Evolutionary conservation across 2,329 filamentous ascomycete species (phyloP).

Genomic region (Colletotrichum sansevieriae): DNA sequence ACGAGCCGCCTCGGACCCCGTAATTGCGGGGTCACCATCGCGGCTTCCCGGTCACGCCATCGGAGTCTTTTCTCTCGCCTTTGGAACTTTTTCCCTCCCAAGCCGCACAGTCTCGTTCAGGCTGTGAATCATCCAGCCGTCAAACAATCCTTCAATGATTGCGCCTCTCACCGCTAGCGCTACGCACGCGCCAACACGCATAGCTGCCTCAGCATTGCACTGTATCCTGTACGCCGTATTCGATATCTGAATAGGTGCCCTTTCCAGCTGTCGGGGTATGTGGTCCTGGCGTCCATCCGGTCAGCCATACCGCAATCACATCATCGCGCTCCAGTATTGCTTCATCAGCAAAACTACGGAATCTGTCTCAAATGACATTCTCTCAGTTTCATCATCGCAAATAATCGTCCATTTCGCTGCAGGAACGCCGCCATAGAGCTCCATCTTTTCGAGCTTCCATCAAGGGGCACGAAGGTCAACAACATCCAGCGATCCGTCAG

Average conservation of each 20-base stretch:
- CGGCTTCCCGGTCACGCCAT: slow-evolving; percentile 40
- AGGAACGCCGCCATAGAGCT: slow-evolving; percentile 12
- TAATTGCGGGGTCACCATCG: slow-evolving; percentile 32
- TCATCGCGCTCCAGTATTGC: slow-evolving; percentile 41
- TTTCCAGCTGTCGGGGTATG: slow-evolving; percentile 26
- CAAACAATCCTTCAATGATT: slow-evolving; percentile 8
- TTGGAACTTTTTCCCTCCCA: neutral
- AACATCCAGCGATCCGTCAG: slow-evolving; percentile 33
- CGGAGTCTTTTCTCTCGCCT: slow-evolving; percentile 24
- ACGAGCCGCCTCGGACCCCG: slow-evolving; percentile 36
- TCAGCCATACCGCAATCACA: slow-evolving; percentile 40
- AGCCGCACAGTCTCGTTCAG: neutral
- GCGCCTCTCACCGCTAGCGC: slow-evolving; percentile 11
- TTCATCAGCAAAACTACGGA: slow-evolving; percentile 35
- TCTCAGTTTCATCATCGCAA: slow-evolving; percentile 21
- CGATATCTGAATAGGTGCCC: slow-evolving; percentile 11
- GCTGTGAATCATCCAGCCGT: slow-evolving; percentile 5
- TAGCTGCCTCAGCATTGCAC: neutral
- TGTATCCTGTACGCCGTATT: neutral
- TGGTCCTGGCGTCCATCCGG: slow-evolving; percentile 32
- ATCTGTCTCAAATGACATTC: slow-evolving; percentile 20
- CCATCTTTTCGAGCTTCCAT: slow-evolving; percentile 16
- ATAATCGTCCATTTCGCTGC: slow-evolving; percentile 12
- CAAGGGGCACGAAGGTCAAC: slow-evolving; percentile 8
- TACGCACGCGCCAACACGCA: slow-evolving; percentile 13